Percentiles rank a stretch among this genome's conserved stretches.
phyloP scores from a whole-genome alignment of 164 flowering plant species.

The Vitis rupestris region DNA sequence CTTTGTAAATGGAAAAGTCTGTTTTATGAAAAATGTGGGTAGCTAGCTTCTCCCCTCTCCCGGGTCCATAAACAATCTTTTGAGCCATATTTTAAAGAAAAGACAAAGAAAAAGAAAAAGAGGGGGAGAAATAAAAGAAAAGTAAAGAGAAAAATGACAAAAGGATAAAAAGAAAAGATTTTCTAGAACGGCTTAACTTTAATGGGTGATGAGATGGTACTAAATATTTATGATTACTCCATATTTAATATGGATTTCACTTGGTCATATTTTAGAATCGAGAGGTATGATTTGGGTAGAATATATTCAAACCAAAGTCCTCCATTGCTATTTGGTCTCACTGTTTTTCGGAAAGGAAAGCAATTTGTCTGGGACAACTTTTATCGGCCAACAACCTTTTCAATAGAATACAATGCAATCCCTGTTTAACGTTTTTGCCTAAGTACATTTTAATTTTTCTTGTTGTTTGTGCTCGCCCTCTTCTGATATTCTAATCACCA shows the following conservation, averaged over 20 bases:
- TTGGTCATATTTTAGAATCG: too few species aligned
- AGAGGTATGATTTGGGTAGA: background rate
- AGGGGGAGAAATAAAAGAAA: background rate
- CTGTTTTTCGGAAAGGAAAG: constrained; percentile 19
- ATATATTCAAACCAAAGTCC: constrained; percentile 2
- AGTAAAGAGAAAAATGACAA: background rate
- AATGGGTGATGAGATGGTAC: background rate
- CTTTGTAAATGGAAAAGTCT: background rate
- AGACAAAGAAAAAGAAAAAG: background rate
- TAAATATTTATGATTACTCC: background rate
- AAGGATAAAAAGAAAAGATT: background rate
- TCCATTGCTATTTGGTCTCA: background rate
- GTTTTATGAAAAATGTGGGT: background rate
- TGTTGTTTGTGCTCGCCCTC: constrained; percentile 30
- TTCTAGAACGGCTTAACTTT: background rate
- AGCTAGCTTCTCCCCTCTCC: background rate
- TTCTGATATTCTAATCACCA: constrained; percentile 5
- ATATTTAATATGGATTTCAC: too few species aligned
- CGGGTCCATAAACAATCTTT: background rate
- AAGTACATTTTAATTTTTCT: constrained; percentile 30
- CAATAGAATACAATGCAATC: constrained; percentile 27
- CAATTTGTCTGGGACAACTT: constrained; percentile 17
- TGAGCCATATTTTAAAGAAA: background rate
- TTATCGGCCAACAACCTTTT: constrained; percentile 18
- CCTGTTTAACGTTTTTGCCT: background rate